Evolutionary conservation across 257 asterid species (phyloP).

Genomic region (Cynanchum wilfordii): DNA sequence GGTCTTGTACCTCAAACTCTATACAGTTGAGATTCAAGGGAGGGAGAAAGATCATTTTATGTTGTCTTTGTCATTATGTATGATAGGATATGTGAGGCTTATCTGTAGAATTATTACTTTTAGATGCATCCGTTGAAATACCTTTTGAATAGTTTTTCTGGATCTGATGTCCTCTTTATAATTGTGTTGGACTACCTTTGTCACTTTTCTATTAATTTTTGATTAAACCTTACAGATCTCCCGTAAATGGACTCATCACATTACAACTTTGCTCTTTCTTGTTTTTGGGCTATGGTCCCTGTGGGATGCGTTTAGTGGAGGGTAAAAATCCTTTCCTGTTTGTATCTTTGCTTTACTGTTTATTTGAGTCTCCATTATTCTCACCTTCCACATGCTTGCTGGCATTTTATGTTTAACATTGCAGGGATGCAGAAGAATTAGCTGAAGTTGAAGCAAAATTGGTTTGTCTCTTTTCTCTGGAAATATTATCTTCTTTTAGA

Average conservation of each 20-base stretch:
- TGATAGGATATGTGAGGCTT: not conserved
- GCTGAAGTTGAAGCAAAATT: constrained; percentile 89
- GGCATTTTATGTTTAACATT: constrained; percentile 12
- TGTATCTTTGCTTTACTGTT: constrained; percentile 10
- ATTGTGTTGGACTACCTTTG: not conserved
- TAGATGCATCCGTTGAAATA: not conserved
- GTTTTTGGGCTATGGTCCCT: constrained; percentile 97
- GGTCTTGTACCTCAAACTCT: not conserved
- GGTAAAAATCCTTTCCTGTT: constrained; percentile 38
- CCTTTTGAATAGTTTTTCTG: not conserved
- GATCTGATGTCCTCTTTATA: not conserved
- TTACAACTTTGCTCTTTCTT: constrained; percentile 74
- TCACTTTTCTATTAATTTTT: not conserved
- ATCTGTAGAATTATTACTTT: not conserved
- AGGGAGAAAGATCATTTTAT: not conserved
- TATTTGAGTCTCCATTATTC: constrained; percentile 5
- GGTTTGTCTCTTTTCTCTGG: constrained; percentile 43
- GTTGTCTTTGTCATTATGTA: not conserved
- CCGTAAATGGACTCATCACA: constrained; percentile 95
- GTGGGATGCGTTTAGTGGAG: constrained; percentile 87
- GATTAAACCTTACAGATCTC: constrained; percentile 50
- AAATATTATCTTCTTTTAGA: not conserved
- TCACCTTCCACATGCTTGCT: constrained; percentile 6
- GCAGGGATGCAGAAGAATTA: constrained; percentile 78
- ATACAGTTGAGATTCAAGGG: not conserved